Evolutionary conservation across 345 rosid species (phyloP), one percentile per base, ranked within the genome.

Genomic region (Gossypium arboreum): DNA sequence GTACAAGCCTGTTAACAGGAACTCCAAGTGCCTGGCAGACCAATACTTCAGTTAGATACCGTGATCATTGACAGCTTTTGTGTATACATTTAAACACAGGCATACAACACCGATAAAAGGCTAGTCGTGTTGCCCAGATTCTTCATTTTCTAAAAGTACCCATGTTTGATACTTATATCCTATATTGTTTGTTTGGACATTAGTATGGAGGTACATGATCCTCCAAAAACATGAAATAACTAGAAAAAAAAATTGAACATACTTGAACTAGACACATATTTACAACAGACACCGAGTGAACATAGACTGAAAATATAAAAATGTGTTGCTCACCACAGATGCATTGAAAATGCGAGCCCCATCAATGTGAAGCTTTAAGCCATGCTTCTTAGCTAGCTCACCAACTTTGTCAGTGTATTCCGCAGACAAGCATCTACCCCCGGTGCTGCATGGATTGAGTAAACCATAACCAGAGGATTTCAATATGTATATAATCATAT

Each of bases 321-420:
- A 57, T 22, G 39, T 24, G 34, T 59, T 59, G 85, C 99, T 90
- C 79, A 91, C 99, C 75, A 84, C 71, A 73, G 99, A 81, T 18
- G 99, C 99, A 80, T 91, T 95, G 86, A 93, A 93, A 79, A 95
- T 89, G 70, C 94, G 91, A 86, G 99, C 99, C 51, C 99, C 99
- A 1, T 95, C 98, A 15, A 95, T 90, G 72, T 95, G 98, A 87
- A 93, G 94, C 88, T 93, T 91, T 82, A 95, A 78, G 24, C 89
- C 93, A 78, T 95, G 88, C 77, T 86, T 90, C 82, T 86, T 89
- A 41, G 98, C 97, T 63, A 93, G 51, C 73, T 89, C 93, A 72
- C 98, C 98, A n/a, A 93, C 96, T 61, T 56, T 77, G 79, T 95
- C 91, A 2, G 84, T 87, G 27, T 93, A 93, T 61, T 91, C 96